Base-by-base conservation (phyloP, 164 flowering plant genomes). In the Echeveria elegans region DNA sequence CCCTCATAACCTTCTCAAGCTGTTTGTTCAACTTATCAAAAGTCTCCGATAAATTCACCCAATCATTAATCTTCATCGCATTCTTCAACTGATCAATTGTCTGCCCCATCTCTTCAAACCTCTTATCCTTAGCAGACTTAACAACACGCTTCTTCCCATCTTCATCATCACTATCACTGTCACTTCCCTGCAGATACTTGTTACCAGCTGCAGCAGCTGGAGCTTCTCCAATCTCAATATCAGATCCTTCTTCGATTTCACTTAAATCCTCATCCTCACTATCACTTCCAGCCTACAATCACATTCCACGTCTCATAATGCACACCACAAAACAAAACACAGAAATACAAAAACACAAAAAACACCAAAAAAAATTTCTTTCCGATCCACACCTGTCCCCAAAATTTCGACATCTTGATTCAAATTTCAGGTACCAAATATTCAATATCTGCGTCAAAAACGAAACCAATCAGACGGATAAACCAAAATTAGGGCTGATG, bases 1-100 rank as follows among this genome's bases (percentile, higher is more conserved):
- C 85, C 43, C 96, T 79, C 74, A 90, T 85, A 5, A 94, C 95
- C 71, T 94, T 94, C 79, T 91, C 97, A 1, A 91, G 85, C 71
- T 89, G 97, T 68, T 89, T 94, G 66, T 91, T 91, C 0, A 94
- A 72, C 81, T 89, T 88, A 64, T 94, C 96, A 74, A 88, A 91
- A 68, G 79, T 78, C 72, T 94, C 98, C 48, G 83, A 95, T 30
- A 91, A 69, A 74, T 86, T 86, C 12, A 94, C 97, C 97, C 97
- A 94, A 59, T 94, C 97, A 76, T 91, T 91, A 53, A 94, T 91
- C 73, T 91, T 94, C 85, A 88, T 87, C 0, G 88, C 93, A 77
- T 89, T 94, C 74, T 85, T 84, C 86, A 91, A 83, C 82, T 90
- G 96, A n/a, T 88, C 95, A 24, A 89, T 79, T 0, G 96, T 85